Evolutionary conservation across 768 basidiomycete species (phyloP), one percentile per base, ranked within the genome.

Genomic region (Pleurotus tuber-regium): DNA sequence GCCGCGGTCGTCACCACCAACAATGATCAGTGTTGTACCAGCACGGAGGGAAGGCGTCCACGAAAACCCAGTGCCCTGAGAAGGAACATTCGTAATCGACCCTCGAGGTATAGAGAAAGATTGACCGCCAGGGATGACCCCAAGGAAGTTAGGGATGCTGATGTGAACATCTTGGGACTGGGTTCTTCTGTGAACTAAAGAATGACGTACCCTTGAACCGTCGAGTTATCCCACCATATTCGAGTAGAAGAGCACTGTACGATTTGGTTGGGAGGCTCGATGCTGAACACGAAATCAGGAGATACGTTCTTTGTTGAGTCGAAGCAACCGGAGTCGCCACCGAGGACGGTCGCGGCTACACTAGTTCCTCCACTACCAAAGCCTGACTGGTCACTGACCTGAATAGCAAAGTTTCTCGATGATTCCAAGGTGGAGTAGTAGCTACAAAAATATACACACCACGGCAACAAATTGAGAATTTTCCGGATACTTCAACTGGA

Each of bases 341-440:
- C 84, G 8, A 64, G 62, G 24, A 90, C 87, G 54, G 70, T 73
- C 1, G 80, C 83, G 2, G 80, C 78, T 2, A 80, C 81, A 52
- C 84, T 89, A 1, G 89, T 89, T 3, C 89, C 89, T 4, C 89
- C 89, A 0, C 82, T 71, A 4, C 84, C 89, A 61, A 89, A 89
- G 1, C 77, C 78, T 1, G 71, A 69, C 39, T 63, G 65, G 56
- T 86, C 85, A 61, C 80, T 82, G 56, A 86, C 73, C 84, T 85
- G 54, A 58, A 39, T 40, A 11, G 31, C n/a, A n/a, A n/a, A n/a
- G n/a, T n/a, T n/a, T n/a, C n/a, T n/a, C n/a, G n/a, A n/a, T n/a
- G n/a, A n/a, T n/a, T n/a, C n/a, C n/a, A n/a, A n/a, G n/a, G n/a
- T n/a, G n/a, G n/a, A n/a, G n/a, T n/a, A n/a, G n/a, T n/a, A 50